phyloP scores from a whole-genome alignment of 2,329 filamentous ascomycete genomes.

The Diaporthe amygdali region DNA sequence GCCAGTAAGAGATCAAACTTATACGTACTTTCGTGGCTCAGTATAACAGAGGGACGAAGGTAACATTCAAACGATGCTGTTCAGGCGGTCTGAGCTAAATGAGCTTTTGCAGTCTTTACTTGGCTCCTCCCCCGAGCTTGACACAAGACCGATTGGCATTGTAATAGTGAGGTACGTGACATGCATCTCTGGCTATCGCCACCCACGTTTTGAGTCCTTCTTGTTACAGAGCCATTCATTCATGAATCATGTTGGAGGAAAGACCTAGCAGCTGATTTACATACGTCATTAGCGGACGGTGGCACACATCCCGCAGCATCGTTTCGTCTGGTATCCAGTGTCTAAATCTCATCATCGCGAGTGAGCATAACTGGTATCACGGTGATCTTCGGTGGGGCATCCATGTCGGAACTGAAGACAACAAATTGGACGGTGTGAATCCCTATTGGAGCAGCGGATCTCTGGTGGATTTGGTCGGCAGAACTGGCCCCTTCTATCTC shows the following conservation, averaged over 20 bases:
- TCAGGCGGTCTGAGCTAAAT: background rate
- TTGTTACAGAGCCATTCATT: no score
- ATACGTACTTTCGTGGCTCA: background rate
- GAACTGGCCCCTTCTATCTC: accelerated
- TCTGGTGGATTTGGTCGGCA: no score
- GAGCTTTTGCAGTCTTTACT: background rate
- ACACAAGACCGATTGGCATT: background rate
- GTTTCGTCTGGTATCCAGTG: accelerated
- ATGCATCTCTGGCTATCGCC: background rate
- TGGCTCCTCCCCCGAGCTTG: background rate
- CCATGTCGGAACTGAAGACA: background rate
- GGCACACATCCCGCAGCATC: background rate
- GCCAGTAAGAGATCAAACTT: background rate
- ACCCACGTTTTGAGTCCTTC: background rate
- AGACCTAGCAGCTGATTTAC: background rate
- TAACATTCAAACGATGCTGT: background rate
- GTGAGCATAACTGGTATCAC: background rate
- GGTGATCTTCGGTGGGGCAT: background rate
- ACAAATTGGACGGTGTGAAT: background rate
- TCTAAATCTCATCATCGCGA: background rate
- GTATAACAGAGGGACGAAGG: background rate
- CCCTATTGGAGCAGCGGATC: background rate
- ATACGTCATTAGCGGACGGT: background rate
- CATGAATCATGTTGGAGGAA: background rate
- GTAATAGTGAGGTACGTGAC: background rate